phyloP scores from a whole-genome alignment of 2,329 filamentous ascomycete genomes.

The Colletotrichum aenigma region DNA sequence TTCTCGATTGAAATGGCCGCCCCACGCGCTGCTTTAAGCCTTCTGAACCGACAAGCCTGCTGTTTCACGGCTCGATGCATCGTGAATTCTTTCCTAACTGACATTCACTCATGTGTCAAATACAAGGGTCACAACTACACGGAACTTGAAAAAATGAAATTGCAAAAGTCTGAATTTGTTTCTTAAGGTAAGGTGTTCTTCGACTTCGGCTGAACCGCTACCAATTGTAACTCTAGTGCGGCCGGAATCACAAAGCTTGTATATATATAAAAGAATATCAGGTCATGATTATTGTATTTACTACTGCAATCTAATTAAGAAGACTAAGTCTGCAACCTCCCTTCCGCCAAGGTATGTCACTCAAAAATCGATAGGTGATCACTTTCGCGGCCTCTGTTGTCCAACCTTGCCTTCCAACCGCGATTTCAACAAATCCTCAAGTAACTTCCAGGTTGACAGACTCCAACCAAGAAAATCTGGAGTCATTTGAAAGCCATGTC shows the following conservation, averaged over 20 bases:
- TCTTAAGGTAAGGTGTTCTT: fast-evolving
- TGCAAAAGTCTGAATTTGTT: not conserved
- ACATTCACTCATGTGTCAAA: not conserved
- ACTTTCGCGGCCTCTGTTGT: not conserved
- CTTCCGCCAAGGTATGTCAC: no score
- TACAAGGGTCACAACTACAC: not conserved
- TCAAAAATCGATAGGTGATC: no score
- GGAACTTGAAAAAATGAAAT: fast-evolving
- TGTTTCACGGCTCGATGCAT: not conserved
- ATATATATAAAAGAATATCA: no score
- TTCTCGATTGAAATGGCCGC: not conserved
- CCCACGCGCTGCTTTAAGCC: not conserved
- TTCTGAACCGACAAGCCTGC: not conserved
- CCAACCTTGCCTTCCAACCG: not conserved
- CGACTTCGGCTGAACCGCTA: not conserved
- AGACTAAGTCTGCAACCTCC: no score
- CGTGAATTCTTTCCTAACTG: not conserved
- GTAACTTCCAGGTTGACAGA: fast-evolving
- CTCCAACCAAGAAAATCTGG: fast-evolving
- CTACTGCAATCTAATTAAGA: no score
- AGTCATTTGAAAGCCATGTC: not conserved
- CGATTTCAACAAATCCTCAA: fast-evolving
- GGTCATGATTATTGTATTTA: no score
- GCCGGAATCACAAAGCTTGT: not conserved
- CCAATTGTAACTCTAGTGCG: not conserved